Percentiles rank a stretch among this genome's conserved stretches.
These are phyloP conservation scores for Sphagnum tenellum DNA, from an alignment of 225 moss, liverwort and hornwort species.

Conservation along the genomic window DNA sequence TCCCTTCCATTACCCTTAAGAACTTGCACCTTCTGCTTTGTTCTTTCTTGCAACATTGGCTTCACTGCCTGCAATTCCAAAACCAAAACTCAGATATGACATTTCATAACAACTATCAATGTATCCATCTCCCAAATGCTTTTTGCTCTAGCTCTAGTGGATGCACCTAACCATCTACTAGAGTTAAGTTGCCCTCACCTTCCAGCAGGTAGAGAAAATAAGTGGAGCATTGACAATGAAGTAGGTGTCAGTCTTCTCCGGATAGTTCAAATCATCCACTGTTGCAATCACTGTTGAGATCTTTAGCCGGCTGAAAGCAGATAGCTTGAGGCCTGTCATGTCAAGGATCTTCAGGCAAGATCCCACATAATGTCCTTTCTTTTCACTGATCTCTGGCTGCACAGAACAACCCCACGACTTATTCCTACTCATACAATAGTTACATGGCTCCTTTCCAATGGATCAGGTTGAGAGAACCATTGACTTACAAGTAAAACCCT, in stretches of 20 bases:
- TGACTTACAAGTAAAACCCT: conserved; percentile 60
- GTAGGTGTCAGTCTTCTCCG: conserved; percentile 95
- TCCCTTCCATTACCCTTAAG: conserved; percentile 84
- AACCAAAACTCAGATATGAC: not conserved
- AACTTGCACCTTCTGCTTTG: conserved; percentile 90
- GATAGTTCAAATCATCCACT: conserved; percentile 94
- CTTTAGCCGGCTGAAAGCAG: conserved; percentile 82
- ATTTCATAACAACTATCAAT: not conserved
- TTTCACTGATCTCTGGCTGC: conserved; percentile 55
- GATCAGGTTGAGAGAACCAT: too few relatives aligned
- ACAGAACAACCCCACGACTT: not conserved
- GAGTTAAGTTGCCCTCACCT: conserved; percentile 26
- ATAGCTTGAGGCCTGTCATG: conserved; percentile 95
- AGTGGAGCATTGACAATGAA: conserved; percentile 96
- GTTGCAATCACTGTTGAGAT: conserved; percentile 19
- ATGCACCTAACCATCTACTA: too few relatives aligned
- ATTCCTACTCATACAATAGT: not conserved
- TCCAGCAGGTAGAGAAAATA: conserved; percentile 94
- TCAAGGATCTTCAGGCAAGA: conserved; percentile 90
- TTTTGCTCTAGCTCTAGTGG: too few relatives aligned
- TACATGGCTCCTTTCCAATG: not conserved
- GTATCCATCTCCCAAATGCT: not conserved
- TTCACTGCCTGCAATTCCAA: conserved; percentile 70
- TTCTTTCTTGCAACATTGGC: conserved; percentile 90
- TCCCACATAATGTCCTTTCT: conserved; percentile 36